Evolutionary conservation across 2,329 filamentous ascomycete species (phyloP), one percentile per base, ranked within the genome.

Genomic region (Ramularia endophylla): DNA sequence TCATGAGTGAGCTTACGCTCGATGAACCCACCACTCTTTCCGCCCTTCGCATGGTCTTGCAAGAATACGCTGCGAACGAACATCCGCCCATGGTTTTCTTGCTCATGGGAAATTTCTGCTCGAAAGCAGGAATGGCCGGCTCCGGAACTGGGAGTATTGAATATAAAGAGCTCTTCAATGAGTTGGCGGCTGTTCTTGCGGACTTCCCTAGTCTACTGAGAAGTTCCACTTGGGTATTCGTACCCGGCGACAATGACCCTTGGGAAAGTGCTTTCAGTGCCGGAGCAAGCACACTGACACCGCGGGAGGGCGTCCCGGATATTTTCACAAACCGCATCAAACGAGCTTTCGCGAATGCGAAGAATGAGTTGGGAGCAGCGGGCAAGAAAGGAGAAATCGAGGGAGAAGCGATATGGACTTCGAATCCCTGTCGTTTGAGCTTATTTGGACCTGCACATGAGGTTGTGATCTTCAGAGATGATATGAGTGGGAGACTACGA

Each of bases 201-300:
- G 88, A 97, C 52, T 97, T 87, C 58, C 87, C 87, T 3, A 73
- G 77, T 1, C 74, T 98, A 11, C 75, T 97, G 31, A 82, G 83
- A 42, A 76, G 77, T 18, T 83, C 85, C 4, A 90, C 85, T 0
- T 95, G 97, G 61, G 72, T 95, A 22, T 95, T 98, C 59, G 85
- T 97, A 0, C 92, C 92, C 0, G 92, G 92, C 20, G 90, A 97
- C 65, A 94, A 95, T 61, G 92, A 98, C 62, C 89, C 87, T n/a
- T 98, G 92, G 92, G 79, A 83, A 4, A 94, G 87, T 1, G 77
- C 88, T 2, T 95, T 94, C 61, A 80, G 79, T 1, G 82, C 81
- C 2, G 87, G 87, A 3, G 82, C 85, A 1, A 79, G 83, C 0
- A 76, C 78, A 1, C 77, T 82, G 0, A 59, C 90, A 8, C 87